Conservation (phyloP, 352 stramenopile genomes). For the Phytophthora podocarpi region DNA sequence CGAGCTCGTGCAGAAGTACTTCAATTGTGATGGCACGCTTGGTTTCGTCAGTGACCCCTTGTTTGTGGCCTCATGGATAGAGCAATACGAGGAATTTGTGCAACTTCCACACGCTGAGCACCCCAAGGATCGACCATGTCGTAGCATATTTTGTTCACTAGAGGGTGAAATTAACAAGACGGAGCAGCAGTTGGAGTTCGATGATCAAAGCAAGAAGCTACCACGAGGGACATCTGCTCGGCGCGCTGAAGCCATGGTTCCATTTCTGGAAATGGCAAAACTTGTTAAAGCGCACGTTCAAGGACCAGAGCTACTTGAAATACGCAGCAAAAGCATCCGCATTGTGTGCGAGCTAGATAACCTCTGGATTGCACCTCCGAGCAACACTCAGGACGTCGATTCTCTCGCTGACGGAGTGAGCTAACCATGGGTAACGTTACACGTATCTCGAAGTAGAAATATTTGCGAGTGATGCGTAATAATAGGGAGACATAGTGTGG, state of each 20-base stretch:
- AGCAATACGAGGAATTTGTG: slow-evolving; percentile 37
- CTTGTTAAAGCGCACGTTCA: slow-evolving; percentile 37
- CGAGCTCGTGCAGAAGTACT: slow-evolving; percentile 21
- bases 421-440: neutral
- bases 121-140: slow-evolving; percentile 46
- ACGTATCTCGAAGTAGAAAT: too few relatives aligned
- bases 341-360: slow-evolving; percentile 63
- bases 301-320: slow-evolving; percentile 48
- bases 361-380: slow-evolving; percentile 24
- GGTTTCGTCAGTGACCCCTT: slow-evolving; percentile 28
- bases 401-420: neutral
- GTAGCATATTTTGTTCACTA: slow-evolving; percentile 65
- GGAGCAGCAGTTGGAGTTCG: slow-evolving; percentile 57
- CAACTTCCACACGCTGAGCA: slow-evolving; percentile 47
- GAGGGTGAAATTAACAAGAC: slow-evolving; percentile 57
- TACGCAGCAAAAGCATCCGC: slow-evolving; percentile 39
- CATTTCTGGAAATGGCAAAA: slow-evolving; percentile 31
- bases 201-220: slow-evolving; percentile 52
- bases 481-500: too few relatives aligned
- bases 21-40: neutral
- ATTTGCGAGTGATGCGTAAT: slow-evolving; percentile 22
- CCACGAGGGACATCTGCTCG: slow-evolving; percentile 43
- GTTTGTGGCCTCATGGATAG: slow-evolving; percentile 35
- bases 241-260: slow-evolving; percentile 20
- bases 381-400: neutral